Conservation (phyloP, 257 asterid species). For the Knoxia roxburghii region DNA sequence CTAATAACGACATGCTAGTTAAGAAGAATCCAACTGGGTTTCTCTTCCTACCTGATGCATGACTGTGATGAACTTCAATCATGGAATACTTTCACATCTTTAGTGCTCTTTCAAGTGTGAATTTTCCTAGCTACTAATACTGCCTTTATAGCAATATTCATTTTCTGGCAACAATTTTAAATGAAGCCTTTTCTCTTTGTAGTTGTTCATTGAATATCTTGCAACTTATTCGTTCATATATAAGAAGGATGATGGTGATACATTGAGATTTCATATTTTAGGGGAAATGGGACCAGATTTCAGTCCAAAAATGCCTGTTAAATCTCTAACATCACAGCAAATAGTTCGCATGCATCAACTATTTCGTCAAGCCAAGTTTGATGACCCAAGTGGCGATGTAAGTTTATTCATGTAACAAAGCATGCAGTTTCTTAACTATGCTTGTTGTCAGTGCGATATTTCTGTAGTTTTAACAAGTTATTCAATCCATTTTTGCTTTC, state of each 20-base stretch:
- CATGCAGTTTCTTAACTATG: conserved; percentile 11
- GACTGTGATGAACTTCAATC: background rate
- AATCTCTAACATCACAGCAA: conserved; percentile 74
- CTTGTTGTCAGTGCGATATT: background rate
- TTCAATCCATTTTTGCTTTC: background rate
- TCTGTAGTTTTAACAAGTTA: background rate
- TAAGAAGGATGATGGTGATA: background rate
- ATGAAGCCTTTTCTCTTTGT: background rate
- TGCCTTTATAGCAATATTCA: background rate
- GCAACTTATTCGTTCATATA: background rate
- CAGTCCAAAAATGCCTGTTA: conserved; percentile 55
- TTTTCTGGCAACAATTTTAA: background rate
- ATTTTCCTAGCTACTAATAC: background rate
- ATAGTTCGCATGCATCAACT: conserved; percentile 85
- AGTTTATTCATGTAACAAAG: conserved; percentile 23
- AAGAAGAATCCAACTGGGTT: background rate
- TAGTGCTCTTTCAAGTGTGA: background rate
- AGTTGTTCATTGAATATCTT: background rate
- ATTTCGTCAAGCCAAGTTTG: conserved; percentile 93
- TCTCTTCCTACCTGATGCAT: background rate
- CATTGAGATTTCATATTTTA: conserved; percentile 14
- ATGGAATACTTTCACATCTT: background rate
- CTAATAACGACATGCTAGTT: background rate
- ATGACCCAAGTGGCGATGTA: conserved; percentile 88
- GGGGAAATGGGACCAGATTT: conserved; percentile 93